These are phyloP conservation scores for Curvularia sp. DNA, from an alignment of 2,329 filamentous ascomycete species.

Conservation along the genomic window DNA sequence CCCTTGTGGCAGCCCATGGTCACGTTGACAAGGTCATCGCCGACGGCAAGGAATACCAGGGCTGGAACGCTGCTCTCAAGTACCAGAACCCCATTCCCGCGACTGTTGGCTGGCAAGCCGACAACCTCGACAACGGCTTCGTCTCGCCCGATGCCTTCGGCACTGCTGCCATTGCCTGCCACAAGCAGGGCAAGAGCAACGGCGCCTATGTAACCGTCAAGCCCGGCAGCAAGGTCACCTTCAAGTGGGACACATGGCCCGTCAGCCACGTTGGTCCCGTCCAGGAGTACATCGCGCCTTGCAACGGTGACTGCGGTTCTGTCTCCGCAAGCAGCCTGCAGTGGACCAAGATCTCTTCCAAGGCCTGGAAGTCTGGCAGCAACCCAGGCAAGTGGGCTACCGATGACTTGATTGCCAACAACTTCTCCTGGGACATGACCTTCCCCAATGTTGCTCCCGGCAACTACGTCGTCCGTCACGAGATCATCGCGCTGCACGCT, in stretches of 20 bases:
- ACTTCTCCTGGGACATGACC: constrained; percentile 54
- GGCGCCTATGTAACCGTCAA: constrained; percentile 43
- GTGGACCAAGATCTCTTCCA: constrained; percentile 43
- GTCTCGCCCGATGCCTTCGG: constrained; percentile 38
- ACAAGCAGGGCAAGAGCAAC: constrained; percentile 44
- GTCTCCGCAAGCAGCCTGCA: constrained; percentile 31
- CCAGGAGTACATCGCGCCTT: constrained; percentile 46
- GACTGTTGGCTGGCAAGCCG: constrained; percentile 44
- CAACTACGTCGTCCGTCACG: constrained; percentile 63
- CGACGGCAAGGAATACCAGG: constrained; percentile 38
- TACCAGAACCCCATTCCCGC: constrained; percentile 41
- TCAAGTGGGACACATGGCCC: constrained; percentile 42
- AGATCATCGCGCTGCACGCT: constrained; percentile 59
- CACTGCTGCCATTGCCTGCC: constrained; percentile 45
- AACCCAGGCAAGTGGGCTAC: constrained; percentile 46
- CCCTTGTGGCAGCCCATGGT: constrained; percentile 42
- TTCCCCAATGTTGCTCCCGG: constrained; percentile 57
- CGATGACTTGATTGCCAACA: constrained; percentile 51
- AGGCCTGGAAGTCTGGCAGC: constrained; percentile 33
- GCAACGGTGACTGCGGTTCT: constrained; percentile 37
- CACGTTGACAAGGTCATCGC: constrained; percentile 40
- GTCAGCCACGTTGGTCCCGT: constrained; percentile 43
- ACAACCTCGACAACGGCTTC: constrained; percentile 49
- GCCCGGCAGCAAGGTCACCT: constrained; percentile 43
- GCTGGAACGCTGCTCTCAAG: constrained; percentile 41